Percentiles rank a stretch among this genome's conserved stretches.
phyloP scores from a whole-genome alignment of 352 stramenopile genomes.

The Nothophytophthora sp. region DNA sequence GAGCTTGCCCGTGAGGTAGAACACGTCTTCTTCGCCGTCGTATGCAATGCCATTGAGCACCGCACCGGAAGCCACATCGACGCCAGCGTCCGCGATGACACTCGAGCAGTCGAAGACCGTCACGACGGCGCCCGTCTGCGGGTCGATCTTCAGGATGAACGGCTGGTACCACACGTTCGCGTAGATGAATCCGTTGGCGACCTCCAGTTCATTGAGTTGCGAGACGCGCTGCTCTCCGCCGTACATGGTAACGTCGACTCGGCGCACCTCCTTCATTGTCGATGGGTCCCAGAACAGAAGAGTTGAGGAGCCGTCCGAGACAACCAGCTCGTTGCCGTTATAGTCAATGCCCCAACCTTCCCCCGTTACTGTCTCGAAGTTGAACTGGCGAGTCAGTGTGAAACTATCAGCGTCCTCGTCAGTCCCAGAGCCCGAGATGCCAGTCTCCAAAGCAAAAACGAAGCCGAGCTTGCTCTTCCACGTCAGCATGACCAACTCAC shows the following conservation, averaged over 20 bases:
- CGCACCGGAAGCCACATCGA: conserved; percentile 45
- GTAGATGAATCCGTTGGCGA: conserved; percentile 91
- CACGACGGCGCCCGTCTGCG: conserved; percentile 76
- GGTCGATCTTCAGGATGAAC: conserved; percentile 93
- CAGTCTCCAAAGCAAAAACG: conserved; percentile 82
- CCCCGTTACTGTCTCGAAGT: conserved; percentile 65
- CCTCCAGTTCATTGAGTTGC: conserved; percentile 95
- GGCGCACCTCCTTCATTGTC: conserved; percentile 74
- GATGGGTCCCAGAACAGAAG: conserved; percentile 92
- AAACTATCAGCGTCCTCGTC: conserved; percentile 31
- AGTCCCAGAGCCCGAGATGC: not conserved
- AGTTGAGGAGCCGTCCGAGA: conserved; percentile 90
- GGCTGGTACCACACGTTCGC: conserved; percentile 96
- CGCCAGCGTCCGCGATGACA: conserved; percentile 61
- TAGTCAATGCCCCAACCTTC: conserved; percentile 96
- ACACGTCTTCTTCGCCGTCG: conserved; percentile 83
- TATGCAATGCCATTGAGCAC: conserved; percentile 96
- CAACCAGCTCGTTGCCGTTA: conserved; percentile 50
- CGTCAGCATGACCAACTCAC: conserved; percentile 91
- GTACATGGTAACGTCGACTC: conserved; percentile 63
- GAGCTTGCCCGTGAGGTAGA: conserved; percentile 94
- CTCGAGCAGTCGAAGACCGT: conserved; percentile 87
- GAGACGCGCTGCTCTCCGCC: conserved; percentile 39
- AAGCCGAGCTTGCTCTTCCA: conserved; percentile 90
- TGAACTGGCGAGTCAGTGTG: conserved; percentile 60